Conservation (phyloP, 768 basidiomycete species). For the Russula olivacea region DNA sequence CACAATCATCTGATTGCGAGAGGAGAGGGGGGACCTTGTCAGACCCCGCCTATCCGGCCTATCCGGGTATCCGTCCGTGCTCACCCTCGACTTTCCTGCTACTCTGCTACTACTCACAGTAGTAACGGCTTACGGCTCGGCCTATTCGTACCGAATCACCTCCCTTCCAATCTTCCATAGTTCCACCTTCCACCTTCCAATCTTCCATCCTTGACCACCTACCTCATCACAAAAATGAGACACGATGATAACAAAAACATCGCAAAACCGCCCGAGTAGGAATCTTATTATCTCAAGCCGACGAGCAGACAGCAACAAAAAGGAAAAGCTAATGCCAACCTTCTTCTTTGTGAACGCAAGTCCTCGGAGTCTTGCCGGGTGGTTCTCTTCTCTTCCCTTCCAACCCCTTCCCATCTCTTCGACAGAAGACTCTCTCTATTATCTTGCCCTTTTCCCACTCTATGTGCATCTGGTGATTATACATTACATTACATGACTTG, state of each 20-base stretch:
- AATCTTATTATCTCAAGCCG: neutral
- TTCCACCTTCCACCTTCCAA: neutral
- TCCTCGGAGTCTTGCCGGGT: neutral
- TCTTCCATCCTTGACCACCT: neutral
- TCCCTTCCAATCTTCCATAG: slow-evolving; percentile 4
- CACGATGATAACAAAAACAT: neutral
- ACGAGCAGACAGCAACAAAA: neutral
- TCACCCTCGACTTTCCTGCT: neutral
- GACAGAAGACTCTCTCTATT: neutral
- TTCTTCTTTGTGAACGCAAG: neutral
- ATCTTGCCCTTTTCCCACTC: neutral
- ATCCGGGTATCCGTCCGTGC: neutral
- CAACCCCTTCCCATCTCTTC: neutral
- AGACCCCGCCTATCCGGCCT: neutral
- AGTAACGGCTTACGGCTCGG: neutral
- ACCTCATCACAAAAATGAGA: neutral
- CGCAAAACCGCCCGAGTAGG: neutral
- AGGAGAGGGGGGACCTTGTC: neutral
- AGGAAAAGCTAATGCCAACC: neutral
- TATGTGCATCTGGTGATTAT: neutral
- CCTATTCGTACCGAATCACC: neutral
- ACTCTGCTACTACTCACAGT: neutral
- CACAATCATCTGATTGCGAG: neutral
- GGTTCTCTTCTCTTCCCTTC: neutral
- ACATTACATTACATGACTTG: neutral